These are phyloP conservation scores for Penicillium sp. DNA, from an alignment of 2,329 filamentous ascomycete species.

Conservation along the genomic window DNA sequence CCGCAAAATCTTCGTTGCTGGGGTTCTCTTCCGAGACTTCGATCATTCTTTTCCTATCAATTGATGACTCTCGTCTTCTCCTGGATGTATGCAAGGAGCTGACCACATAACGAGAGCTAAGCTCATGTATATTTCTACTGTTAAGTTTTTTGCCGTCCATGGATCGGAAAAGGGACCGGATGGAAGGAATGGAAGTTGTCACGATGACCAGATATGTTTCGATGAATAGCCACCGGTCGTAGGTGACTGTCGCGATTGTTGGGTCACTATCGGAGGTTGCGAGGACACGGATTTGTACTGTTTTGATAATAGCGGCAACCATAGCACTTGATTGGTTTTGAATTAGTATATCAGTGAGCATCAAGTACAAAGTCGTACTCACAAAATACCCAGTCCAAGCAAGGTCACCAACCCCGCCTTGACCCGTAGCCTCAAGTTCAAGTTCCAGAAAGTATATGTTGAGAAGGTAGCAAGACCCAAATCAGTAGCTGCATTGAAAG, in stretches of 20 bases:
- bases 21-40: constrained; percentile 6
- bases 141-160: neutral
- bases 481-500: constrained; percentile 30
- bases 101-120: constrained; percentile 9
- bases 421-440: constrained; percentile 30
- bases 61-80: constrained; percentile 5
- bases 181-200: constrained; percentile 30
- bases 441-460: constrained; percentile 32
- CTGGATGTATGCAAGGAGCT: constrained; percentile 5
- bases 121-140: constrained; percentile 13
- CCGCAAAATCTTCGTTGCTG: constrained; percentile 6
- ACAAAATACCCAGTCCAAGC: constrained; percentile 34
- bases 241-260: constrained; percentile 22
- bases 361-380: constrained; percentile 1
- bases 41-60: constrained; percentile 13
- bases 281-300: constrained; percentile 21
- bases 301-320: constrained; percentile 28
- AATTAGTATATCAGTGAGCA: neutral
- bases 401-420: constrained; percentile 31
- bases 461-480: constrained; percentile 32
- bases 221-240: constrained; percentile 30
- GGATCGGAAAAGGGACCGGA: constrained; percentile 24
- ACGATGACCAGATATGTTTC: constrained; percentile 33
- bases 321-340: constrained; percentile 21
- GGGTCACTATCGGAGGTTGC: constrained; percentile 18